Percentiles rank a stretch among this genome's conserved stretches.
phyloP scores from a whole-genome alignment of 2,329 filamentous ascomycete species.

The Sclerotinia trifoliorum region DNA sequence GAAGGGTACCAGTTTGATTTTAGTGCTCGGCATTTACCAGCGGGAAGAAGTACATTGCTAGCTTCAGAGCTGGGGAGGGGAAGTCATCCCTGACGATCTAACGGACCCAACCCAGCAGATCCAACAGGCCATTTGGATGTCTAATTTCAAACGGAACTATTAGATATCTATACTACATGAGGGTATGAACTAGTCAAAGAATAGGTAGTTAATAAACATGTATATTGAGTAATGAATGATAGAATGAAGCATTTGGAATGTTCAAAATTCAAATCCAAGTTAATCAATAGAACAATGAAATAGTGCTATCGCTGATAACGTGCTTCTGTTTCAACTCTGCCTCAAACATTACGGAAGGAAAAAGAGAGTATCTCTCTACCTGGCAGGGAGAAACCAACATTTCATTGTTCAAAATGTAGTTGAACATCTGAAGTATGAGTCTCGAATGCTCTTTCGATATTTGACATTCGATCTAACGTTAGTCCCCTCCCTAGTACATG shows the following conservation, averaged over 20 bases:
- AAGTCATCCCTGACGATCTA: conserved; percentile 12
- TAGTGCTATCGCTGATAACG: neutral
- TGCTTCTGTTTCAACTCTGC: neutral
- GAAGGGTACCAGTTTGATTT: neutral
- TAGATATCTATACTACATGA: neutral
- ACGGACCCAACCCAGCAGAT: no score
- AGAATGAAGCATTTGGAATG: no score
- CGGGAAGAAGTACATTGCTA: neutral
- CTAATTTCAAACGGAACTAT: neutral
- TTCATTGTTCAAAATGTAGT: neutral
- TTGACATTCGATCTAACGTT: neutral
- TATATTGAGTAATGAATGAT: no score
- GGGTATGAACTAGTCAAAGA: neutral
- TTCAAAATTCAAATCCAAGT: no score
- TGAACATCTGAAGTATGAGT: neutral
- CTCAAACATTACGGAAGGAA: neutral
- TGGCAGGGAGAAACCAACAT: neutral
- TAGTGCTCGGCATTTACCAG: neutral
- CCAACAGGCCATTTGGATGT: neutral
- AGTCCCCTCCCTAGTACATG: neutral
- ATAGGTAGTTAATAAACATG: no score
- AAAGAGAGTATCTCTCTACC: neutral
- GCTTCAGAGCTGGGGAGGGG: neutral
- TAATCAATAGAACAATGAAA: no score
- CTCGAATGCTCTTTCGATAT: neutral